Evolutionary conservation across 176 grass and related monocot species (phyloP).

Genomic region (Oryza officinalis): DNA sequence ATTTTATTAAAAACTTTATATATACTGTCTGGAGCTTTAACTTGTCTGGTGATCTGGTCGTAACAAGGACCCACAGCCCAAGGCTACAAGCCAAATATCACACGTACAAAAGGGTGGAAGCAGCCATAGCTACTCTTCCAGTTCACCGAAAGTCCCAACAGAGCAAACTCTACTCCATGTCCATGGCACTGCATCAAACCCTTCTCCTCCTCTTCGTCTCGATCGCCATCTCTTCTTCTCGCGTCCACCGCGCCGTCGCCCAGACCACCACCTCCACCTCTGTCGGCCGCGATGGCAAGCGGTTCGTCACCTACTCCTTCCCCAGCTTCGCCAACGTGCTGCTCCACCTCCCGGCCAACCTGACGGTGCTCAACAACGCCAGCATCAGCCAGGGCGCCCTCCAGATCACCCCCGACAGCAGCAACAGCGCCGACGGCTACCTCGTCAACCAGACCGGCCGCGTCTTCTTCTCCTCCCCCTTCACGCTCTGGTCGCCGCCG

Average conservation of each 20-base stretch:
- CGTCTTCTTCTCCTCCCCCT: neutral
- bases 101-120: neutral
- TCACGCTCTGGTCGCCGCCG: conserved; percentile 38
- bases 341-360: neutral
- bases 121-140: too few relatives aligned
- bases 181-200: neutral
- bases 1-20: too few relatives aligned
- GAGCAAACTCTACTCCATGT: neutral
- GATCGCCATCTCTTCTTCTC: neutral
- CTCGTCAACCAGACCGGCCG: conserved; percentile 44
- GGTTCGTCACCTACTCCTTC: neutral
- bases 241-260: neutral
- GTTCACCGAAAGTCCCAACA: neutral
- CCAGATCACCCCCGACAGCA: conserved; percentile 48
- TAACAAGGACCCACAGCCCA: too few relatives aligned
- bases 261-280: neutral
- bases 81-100: too few relatives aligned
- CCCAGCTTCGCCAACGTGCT: conserved; percentile 14
- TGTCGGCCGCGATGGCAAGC: neutral
- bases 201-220: neutral
- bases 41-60: too few relatives aligned
- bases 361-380: neutral
- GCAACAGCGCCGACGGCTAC: neutral
- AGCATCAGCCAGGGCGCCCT: conserved; percentile 39
- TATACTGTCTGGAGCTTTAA: too few relatives aligned